phyloP scores from a whole-genome alignment of 2,329 filamentous ascomycete species.

The Parastagonospora avenae region DNA sequence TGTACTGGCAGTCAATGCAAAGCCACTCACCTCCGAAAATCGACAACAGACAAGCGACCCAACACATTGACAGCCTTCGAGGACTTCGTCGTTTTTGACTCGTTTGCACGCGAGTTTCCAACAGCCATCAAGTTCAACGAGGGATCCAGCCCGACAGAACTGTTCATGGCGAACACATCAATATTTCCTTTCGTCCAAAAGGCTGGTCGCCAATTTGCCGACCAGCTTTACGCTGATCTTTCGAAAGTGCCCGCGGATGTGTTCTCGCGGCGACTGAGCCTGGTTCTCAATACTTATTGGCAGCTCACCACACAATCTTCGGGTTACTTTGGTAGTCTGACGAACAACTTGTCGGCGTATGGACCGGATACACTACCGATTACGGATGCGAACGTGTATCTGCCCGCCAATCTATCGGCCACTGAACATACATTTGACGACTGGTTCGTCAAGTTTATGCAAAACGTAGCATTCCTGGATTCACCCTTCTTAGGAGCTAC shows the following conservation, averaged over 20 bases:
- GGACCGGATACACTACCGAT: constrained; percentile 31
- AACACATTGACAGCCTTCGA: constrained; percentile 24
- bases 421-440: constrained; percentile 14
- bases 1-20: constrained; percentile 20
- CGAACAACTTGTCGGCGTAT: constrained; percentile 26
- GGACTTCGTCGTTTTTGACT: constrained; percentile 6
- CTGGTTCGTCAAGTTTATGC: constrained; percentile 20
- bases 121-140: constrained; percentile 5
- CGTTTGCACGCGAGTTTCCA: constrained; percentile 18
- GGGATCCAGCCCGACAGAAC: constrained; percentile 31
- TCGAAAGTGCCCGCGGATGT: constrained; percentile 9
- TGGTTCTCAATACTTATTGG: constrained; percentile 39
- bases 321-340: constrained; percentile 29
- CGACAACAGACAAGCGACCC: constrained; percentile 19
- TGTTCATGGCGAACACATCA: constrained; percentile 25
- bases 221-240: constrained; percentile 17
- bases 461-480: not conserved
- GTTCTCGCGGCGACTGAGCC: constrained; percentile 28
- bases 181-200: constrained; percentile 22
- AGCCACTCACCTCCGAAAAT: constrained; percentile 18
- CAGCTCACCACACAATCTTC: constrained; percentile 33
- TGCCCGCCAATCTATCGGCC: constrained; percentile 26
- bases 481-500: constrained; percentile 37
- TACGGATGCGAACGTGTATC: constrained; percentile 27
- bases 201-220: not conserved